Evolutionary conservation across 768 basidiomycete genomes (phyloP).

Genomic region (Zangia roseola): DNA sequence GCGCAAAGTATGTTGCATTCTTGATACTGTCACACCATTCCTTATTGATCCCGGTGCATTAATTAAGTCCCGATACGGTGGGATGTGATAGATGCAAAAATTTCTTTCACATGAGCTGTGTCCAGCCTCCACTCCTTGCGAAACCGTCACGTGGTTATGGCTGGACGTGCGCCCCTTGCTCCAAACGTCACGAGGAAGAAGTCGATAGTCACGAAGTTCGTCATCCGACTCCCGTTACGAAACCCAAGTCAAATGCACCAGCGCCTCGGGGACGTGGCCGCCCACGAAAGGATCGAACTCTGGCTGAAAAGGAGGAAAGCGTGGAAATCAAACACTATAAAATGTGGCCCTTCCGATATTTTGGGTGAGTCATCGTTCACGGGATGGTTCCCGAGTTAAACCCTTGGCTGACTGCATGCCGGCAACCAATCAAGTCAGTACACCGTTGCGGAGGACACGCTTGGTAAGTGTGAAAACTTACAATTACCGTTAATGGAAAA

Average conservation of each 20-base stretch:
- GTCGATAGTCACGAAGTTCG: constrained; percentile 75
- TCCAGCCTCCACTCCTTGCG: constrained; percentile 83
- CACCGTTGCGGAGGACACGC: constrained; percentile 88
- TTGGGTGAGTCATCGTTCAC: constrained; percentile 63
- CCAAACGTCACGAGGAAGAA: constrained; percentile 81
- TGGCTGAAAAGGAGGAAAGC: constrained; percentile 76
- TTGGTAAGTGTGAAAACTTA: constrained; percentile 59
- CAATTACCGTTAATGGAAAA: constrained; percentile 12
- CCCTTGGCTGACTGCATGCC: constrained; percentile 11
- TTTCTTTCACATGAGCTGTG: constrained; percentile 93
- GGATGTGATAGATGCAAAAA: constrained; percentile 90
- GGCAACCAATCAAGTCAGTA: constrained; percentile 56
- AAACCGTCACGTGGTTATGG: constrained; percentile 97
- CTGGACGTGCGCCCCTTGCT: constrained; percentile 96
- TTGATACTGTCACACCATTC: constrained; percentile 12
- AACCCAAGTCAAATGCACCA: constrained; percentile 70
- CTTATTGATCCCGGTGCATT: constrained; percentile 24
- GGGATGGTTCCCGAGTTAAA: neutral
- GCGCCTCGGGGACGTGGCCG: constrained; percentile 70
- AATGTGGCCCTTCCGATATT: constrained; percentile 95
- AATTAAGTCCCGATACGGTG: constrained; percentile 73
- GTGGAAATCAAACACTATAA: constrained; percentile 80
- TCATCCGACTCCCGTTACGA: constrained; percentile 50
- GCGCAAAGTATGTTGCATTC: constrained; percentile 64
- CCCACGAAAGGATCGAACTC: constrained; percentile 70